These are phyloP conservation scores for Cucumis melo DNA, from an alignment of 306 rosid genomes.

Conservation along the genomic window DNA sequence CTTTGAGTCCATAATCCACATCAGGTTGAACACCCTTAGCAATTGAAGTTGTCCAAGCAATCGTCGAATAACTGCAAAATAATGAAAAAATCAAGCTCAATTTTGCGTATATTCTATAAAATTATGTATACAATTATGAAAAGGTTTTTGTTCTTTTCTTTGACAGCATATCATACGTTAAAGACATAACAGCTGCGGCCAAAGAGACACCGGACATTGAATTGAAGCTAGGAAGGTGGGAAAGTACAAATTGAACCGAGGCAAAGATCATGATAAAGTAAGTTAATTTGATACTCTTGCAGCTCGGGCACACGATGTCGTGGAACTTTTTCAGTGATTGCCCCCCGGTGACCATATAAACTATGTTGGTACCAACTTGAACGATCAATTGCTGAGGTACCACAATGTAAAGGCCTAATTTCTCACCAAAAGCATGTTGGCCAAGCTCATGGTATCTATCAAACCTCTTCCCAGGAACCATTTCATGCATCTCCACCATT, in stretches of 20 bases:
- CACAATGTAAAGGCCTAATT: conserved; percentile 46
- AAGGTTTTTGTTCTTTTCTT: background rate
- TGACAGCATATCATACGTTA: conserved; percentile 18
- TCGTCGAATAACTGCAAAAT: conserved; percentile 68
- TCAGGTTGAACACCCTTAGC: conserved; percentile 47
- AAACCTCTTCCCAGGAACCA: conserved; percentile 44
- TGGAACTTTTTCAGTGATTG: conserved; percentile 39
- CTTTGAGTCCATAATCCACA: conserved; percentile 44
- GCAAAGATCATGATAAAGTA: conserved; percentile 49
- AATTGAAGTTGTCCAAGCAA: conserved; percentile 57
- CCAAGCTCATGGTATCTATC: conserved; percentile 54
- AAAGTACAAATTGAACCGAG: conserved; percentile 41
- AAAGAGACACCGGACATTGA: conserved; percentile 39
- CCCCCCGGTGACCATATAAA: conserved; percentile 57
- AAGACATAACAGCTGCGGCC: conserved; percentile 38
- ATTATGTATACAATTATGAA: no score
- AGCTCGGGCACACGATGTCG: conserved; percentile 10
- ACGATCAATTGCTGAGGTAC: conserved; percentile 48
- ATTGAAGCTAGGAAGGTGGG: conserved; percentile 46
- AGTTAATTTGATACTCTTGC: conserved; percentile 24
- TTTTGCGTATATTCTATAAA: background rate
- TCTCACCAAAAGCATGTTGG: conserved; percentile 45
- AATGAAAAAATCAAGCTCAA: background rate
- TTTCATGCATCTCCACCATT: conserved; percentile 59
- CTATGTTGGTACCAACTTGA: conserved; percentile 30